Conservation (phyloP, 306 rosid genomes). For the Adenanthera pavonina region DNA sequence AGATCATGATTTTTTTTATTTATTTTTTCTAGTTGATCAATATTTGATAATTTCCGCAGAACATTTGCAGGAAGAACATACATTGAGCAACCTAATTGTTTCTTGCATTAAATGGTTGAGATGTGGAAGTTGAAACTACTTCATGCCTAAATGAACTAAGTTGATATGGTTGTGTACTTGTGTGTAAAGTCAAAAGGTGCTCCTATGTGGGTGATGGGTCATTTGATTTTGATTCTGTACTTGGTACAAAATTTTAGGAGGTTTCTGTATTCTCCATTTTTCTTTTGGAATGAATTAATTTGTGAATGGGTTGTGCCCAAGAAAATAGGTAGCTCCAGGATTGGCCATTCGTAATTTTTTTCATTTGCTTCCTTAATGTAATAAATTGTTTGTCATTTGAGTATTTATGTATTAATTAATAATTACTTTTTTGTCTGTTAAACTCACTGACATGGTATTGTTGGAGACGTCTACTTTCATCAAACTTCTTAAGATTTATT, state of each 20-base stretch:
- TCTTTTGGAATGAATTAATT: neutral
- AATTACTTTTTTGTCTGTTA: neutral
- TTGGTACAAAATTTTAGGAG: neutral
- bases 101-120: slow-evolving; percentile 3
- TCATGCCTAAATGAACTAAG: neutral
- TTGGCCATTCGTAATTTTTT: neutral
- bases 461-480: neutral
- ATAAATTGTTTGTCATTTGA: neutral
- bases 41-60: slow-evolving; percentile 8
- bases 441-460: neutral
- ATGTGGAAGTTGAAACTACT: slow-evolving; percentile 6
- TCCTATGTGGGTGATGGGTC: neutral
- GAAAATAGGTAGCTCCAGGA: neutral
- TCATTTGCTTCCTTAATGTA: neutral
- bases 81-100: neutral
- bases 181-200: neutral
- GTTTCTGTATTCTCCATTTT: neutral
- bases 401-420: neutral
- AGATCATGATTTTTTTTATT: slow-evolving; percentile 4
- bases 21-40: neutral
- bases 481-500: neutral
- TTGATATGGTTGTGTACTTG: slow-evolving; percentile 11
- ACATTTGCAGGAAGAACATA: neutral
- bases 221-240: slow-evolving; percentile 18
- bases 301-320: neutral